Conservation (phyloP, 73 alveolate genomes). For the Paramecium pentaurelia region DNA sequence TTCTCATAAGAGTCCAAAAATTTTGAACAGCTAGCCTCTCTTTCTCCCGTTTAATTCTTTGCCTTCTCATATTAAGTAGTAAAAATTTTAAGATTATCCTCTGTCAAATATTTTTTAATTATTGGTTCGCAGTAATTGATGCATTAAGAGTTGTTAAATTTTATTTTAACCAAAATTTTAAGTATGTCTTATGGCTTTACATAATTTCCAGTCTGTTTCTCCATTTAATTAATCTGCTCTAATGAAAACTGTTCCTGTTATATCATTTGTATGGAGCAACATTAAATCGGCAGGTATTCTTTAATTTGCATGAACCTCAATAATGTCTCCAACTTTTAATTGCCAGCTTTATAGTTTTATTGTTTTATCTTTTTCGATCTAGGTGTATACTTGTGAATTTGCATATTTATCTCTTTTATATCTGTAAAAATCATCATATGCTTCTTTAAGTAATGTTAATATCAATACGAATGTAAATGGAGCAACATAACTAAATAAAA, state of each 20-base stretch:
- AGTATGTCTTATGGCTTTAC: conserved; percentile 76
- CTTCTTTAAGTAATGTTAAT: conserved; percentile 90
- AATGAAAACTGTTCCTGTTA: conserved; percentile 77
- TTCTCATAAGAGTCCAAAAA: conserved; percentile 75
- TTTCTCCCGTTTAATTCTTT: conserved; percentile 71
- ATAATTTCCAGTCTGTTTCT: conserved; percentile 93
- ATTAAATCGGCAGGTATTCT: conserved; percentile 94
- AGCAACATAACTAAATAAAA: conserved; percentile 77
- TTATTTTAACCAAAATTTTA: conserved; percentile 65
- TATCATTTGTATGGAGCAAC: conserved; percentile 81
- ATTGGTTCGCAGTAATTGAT: conserved; percentile 72
- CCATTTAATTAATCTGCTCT: conserved; percentile 91
- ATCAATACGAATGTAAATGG: conserved; percentile 90
- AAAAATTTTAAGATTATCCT: conserved; percentile 72
- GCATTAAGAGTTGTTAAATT: conserved; percentile 55
- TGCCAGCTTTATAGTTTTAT: neutral
- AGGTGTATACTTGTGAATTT: conserved; percentile 68
- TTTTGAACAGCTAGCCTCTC: conserved; percentile 69
- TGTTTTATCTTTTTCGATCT: neutral
- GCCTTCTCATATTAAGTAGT: conserved; percentile 71
- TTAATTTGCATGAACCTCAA: conserved; percentile 71
- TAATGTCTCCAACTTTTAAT: conserved; percentile 54
- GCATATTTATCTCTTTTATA: conserved; percentile 84
- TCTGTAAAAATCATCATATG: conserved; percentile 87
- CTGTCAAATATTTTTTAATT: conserved; percentile 74